Evolutionary conservation across 2,329 filamentous ascomycete genomes (phyloP).

Genomic region (Macrophomina tecta): DNA sequence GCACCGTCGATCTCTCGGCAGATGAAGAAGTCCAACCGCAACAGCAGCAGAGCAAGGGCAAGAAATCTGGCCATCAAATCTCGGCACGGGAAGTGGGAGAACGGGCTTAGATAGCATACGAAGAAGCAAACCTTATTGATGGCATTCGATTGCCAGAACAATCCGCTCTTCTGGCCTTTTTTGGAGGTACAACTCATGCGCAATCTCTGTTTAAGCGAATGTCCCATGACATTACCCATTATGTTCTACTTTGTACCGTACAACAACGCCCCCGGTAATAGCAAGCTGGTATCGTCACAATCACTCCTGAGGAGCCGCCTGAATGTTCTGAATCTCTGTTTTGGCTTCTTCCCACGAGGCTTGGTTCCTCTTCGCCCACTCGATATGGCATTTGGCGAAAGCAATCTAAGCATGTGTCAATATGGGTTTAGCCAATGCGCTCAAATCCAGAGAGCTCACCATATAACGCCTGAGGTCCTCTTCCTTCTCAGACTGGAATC

Average conservation of each 20-base stretch:
- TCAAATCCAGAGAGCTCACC: constrained; percentile 63
- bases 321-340: constrained; percentile 87
- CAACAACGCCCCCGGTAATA: neutral
- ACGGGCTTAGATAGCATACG: neutral
- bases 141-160: neutral
- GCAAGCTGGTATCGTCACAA: constrained; percentile 24
- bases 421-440: neutral
- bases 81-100: constrained; percentile 3
- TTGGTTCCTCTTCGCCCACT: constrained; percentile 91
- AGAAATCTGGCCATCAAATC: neutral
- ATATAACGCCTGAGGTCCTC: constrained; percentile 93
- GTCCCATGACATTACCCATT: constrained; percentile 15
- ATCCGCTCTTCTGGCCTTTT: neutral
- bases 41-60: neutral
- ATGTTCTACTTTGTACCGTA: constrained; percentile 15
- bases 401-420: constrained; percentile 66
- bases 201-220: neutral
- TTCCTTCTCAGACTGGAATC: constrained; percentile 96
- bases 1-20: neutral
- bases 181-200: neutral
- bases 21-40: neutral
- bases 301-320: constrained; percentile 40
- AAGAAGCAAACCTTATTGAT: neutral
- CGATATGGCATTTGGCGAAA: constrained; percentile 89
- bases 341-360: constrained; percentile 93